Evolutionary conservation across 805 yeast genomes (phyloP).

Genomic region (Jamesozyma lodderae): DNA sequence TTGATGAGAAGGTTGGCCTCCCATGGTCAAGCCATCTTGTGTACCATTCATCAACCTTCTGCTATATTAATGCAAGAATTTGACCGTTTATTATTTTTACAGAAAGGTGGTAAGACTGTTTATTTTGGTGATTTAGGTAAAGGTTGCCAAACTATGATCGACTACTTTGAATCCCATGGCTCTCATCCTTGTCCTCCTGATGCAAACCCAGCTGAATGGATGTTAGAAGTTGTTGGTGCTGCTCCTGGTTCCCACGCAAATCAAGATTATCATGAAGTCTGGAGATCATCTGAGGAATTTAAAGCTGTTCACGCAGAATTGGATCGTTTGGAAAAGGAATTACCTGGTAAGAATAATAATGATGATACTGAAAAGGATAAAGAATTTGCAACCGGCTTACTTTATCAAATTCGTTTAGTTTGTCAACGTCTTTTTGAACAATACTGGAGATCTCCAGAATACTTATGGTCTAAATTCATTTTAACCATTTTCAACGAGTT

Average conservation of each 20-base stretch:
- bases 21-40: slow-evolving; percentile 59
- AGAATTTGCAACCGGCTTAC: slow-evolving; percentile 38
- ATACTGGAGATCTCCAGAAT: slow-evolving; percentile 58
- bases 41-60: slow-evolving; percentile 71
- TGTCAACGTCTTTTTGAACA: slow-evolving; percentile 51
- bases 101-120: slow-evolving; percentile 63
- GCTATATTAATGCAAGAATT: slow-evolving; percentile 69
- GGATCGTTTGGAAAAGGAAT: slow-evolving; percentile 53
- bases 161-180: slow-evolving; percentile 59
- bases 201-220: slow-evolving; percentile 87
- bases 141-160: slow-evolving; percentile 47
- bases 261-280: slow-evolving; percentile 66
- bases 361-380: slow-evolving; percentile 25
- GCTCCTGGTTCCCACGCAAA: slow-evolving; percentile 69
- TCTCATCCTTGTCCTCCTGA: slow-evolving; percentile 56
- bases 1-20: slow-evolving; percentile 48
- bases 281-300: slow-evolving; percentile 64
- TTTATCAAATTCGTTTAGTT: slow-evolving; percentile 38
- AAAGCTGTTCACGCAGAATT: slow-evolving; percentile 51
- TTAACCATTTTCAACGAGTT: slow-evolving; percentile 48
- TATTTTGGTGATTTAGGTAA: slow-evolving; percentile 65
- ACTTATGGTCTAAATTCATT: slow-evolving; percentile 49
- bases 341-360: slow-evolving; percentile 32
- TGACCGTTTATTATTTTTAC: slow-evolving; percentile 63
- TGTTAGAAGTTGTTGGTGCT: slow-evolving; percentile 78